Evolutionary conservation across 345 rosid species (phyloP), one percentile per base, ranked within the genome.

Genomic region (Sisymbrium altissimum): DNA sequence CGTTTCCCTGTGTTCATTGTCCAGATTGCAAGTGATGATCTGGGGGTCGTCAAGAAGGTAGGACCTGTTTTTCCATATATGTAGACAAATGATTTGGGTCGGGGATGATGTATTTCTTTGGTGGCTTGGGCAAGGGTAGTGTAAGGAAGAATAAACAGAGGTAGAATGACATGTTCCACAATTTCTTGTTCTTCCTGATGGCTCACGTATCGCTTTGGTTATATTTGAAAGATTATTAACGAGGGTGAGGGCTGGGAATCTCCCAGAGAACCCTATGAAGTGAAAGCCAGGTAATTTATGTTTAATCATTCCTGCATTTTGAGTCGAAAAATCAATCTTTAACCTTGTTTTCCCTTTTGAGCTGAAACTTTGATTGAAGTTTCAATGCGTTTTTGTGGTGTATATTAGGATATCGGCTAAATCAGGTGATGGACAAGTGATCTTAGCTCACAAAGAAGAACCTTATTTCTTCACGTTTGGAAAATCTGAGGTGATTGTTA

Each of bases 161-260:
- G 6, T 21, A 67, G 73, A 67, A 52, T 60, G 40, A 30, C 43
- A 32, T 41, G 18, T 32, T 39, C 64, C 21, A 49, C 32, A 50
- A 4, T 50, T 41, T 65, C 21, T 59, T 52, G 12, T 41, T 59
- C 73, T 40, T 50, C 11, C 43, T 77, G 72, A 58, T 71, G 40
- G 57, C 48, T 77, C 49, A 62, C 14, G 10, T 41, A 63, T 38
- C 55, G 38, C 7, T 58, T 65, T 66, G 6, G 11, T 50, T 58
- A 50, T 58, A 50, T 18, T 8, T 83, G 81, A 49, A 71, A 92
- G 98, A 86, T 92, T 56, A 15, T 88, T 64, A 70, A 80, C 18
- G 99, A 95, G 72, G 99, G 99, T 2, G 83, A 90, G 78, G 96
- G 99, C 19, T 95, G 98, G 98, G 97, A 95, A 78, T 72, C 97